Evolutionary conservation across 1,284 basidiomycete genomes (phyloP).

Genomic region (Rugosomyces carneus): DNA sequence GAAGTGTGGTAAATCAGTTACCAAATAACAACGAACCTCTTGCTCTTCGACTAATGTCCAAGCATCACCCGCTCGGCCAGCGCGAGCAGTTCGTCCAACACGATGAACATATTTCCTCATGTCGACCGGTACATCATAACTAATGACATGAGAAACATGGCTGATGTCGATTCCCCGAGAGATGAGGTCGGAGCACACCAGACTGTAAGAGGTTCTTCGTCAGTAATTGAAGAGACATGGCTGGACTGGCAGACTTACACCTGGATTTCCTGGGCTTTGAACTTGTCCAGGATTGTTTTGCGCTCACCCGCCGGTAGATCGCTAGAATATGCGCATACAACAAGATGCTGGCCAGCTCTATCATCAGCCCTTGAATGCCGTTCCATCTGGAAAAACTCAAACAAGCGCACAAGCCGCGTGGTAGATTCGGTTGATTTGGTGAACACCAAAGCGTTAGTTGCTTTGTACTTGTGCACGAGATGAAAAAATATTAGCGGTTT

Average conservation of each 20-base stretch:
- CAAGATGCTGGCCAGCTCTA: constrained; percentile 27
- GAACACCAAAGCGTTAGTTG: constrained; percentile 83
- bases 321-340: constrained; percentile 77
- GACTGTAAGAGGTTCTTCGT: too few relatives aligned
- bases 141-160: constrained; percentile 99
- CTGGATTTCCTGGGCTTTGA: constrained; percentile 78
- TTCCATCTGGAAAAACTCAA: constrained; percentile 76
- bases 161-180: constrained; percentile 99
- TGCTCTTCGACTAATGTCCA: constrained; percentile 97
- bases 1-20: constrained; percentile 2
- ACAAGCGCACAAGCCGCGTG: constrained; percentile 72
- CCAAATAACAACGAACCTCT: constrained; percentile 53
- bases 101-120: constrained; percentile 97
- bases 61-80: constrained; percentile 94
- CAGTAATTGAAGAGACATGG: too few relatives aligned
- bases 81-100: constrained; percentile 95
- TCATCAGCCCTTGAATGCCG: constrained; percentile 11
- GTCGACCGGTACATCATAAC: constrained; percentile 99
- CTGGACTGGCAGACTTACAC: too few relatives aligned
- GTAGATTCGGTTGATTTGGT: constrained; percentile 95
- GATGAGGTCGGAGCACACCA: constrained; percentile 92
- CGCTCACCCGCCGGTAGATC: constrained; percentile 77
- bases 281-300: constrained; percentile 72
- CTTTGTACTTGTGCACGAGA: constrained; percentile 59
- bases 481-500: constrained; percentile 92